Conservation (phyloP, 2,329 filamentous ascomycete genomes). For the Penicillium concentricum region DNA sequence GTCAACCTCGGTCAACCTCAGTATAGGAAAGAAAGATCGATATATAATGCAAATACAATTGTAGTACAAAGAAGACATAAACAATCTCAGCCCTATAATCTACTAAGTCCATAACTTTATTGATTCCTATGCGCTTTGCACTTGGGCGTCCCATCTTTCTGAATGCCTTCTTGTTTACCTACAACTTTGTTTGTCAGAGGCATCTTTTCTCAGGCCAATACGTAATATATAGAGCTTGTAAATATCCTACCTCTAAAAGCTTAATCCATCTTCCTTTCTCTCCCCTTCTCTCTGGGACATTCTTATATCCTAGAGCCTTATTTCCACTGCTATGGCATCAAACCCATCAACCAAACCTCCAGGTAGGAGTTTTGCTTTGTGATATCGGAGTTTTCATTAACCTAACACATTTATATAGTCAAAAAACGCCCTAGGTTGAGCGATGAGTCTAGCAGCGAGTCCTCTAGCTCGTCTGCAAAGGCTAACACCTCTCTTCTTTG, state of each 20-base stretch:
- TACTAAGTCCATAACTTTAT: not conserved
- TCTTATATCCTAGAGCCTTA: not conserved
- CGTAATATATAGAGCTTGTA: not conserved
- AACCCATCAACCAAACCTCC: not conserved
- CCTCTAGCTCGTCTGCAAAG: not conserved
- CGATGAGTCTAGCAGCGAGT: not conserved
- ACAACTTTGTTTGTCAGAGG: not conserved
- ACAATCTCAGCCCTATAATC: fast-evolving
- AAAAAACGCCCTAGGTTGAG: not conserved
- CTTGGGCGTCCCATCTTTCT: not conserved
- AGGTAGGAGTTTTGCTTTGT: not conserved
- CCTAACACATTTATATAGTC: not conserved
- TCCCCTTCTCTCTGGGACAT: not conserved
- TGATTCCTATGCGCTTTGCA: not conserved
- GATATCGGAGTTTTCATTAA: too few species aligned
- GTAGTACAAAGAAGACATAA: too few species aligned
- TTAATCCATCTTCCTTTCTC: not conserved
- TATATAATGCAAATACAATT: not conserved
- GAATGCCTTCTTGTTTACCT: not conserved
- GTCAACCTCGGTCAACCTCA: not conserved
- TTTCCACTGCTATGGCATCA: not conserved
- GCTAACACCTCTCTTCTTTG: not conserved
- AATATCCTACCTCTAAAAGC: too few species aligned
- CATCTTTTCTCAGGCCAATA: not conserved
- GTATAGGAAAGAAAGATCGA: not conserved